phyloP scores from a whole-genome alignment of 495 filamentous ascomycete species.

The Pseudomonodictys pantanalensis region DNA sequence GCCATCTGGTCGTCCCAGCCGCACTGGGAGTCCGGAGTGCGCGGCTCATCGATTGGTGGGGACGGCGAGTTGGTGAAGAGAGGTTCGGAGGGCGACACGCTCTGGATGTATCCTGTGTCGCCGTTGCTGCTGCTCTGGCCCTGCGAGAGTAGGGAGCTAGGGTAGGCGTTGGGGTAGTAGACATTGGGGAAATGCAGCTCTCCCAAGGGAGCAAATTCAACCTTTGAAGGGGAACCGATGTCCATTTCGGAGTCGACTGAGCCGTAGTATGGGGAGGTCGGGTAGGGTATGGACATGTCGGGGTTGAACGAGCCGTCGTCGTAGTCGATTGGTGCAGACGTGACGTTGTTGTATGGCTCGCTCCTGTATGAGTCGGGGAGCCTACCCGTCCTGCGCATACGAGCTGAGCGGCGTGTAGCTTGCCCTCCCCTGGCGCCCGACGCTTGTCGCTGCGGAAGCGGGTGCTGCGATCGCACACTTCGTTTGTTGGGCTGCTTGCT shows the following conservation, averaged over 20 bases:
- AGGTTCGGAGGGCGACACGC: not conserved
- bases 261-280: constrained; percentile 18
- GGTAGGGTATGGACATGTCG: constrained; percentile 13
- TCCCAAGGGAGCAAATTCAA: not conserved
- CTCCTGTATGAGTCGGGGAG: constrained; percentile 11
- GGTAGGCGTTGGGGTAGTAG: not conserved
- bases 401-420: constrained; percentile 42
- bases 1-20: not conserved
- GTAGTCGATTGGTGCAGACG: not conserved
- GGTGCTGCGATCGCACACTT: constrained; percentile 42
- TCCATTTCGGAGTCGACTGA: constrained; percentile 15
- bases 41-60: not conserved
- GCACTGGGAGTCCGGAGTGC: not conserved
- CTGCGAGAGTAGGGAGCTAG: not conserved
- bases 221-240: not conserved
- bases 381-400: constrained; percentile 25
- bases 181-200: not conserved
- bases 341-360: constrained; percentile 5
- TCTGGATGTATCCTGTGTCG: not conserved
- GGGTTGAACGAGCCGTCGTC: not conserved
- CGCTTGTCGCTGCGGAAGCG: constrained; percentile 51
- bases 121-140: not conserved
- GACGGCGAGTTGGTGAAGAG: not conserved
- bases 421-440: constrained; percentile 59
- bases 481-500: constrained; percentile 53